These are phyloP conservation scores for Mycosphaerelloides madeirae DNA, from an alignment of 2,329 filamentous ascomycete genomes.

Conservation along the genomic window DNA sequence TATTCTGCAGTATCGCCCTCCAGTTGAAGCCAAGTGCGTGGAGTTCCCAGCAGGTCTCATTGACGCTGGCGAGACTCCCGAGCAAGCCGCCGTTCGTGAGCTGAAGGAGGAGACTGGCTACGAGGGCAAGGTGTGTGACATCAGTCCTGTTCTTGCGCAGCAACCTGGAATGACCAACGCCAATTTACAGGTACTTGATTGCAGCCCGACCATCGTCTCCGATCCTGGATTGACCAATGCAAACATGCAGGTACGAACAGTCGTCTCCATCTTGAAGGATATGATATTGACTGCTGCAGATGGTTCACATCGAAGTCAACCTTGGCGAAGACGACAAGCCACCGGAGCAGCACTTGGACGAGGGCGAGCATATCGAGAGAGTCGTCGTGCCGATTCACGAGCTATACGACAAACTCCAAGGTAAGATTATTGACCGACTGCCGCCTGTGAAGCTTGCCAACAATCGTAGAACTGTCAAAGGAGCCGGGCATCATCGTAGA, in stretches of 20 bases:
- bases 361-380: slow-evolving; percentile 59
- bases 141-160: slow-evolving; percentile 49
- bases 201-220: slow-evolving; percentile 63
- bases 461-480: slow-evolving; percentile 30
- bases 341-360: slow-evolving; percentile 56
- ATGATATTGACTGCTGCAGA: slow-evolving; percentile 18
- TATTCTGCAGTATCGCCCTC: slow-evolving; percentile 56
- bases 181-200: slow-evolving; percentile 38
- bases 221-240: slow-evolving; percentile 59
- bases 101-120: slow-evolving; percentile 61
- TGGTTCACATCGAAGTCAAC: slow-evolving; percentile 56
- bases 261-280: neutral
- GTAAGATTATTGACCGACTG: slow-evolving; percentile 22
- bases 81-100: slow-evolving; percentile 54
- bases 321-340: slow-evolving; percentile 47
- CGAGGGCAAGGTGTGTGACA: slow-evolving; percentile 46
- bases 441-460: slow-evolving; percentile 17
- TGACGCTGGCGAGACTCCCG: slow-evolving; percentile 53
- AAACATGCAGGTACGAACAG: slow-evolving; percentile 51
- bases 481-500: slow-evolving; percentile 51
- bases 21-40: slow-evolving; percentile 54
- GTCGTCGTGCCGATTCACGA: slow-evolving; percentile 54
- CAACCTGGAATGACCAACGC: slow-evolving; percentile 47
- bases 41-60: slow-evolving; percentile 59
- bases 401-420: slow-evolving; percentile 52